These are phyloP conservation scores for Plasmodium relictum DNA, from an alignment of 169 alveolate genomes.

Conservation along the genomic window DNA sequence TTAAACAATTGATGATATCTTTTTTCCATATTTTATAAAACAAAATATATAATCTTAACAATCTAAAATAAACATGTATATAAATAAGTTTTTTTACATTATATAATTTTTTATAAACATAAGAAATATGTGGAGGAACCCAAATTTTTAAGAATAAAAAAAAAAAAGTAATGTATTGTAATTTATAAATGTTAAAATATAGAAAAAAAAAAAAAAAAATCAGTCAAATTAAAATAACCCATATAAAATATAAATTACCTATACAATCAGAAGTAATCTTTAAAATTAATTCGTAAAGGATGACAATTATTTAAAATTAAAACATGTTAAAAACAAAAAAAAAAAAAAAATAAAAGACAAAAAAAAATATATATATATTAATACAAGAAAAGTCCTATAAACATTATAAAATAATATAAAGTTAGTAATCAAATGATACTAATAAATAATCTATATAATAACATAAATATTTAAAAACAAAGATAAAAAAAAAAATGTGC, in stretches of 20 bases:
- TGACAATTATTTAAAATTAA: not conserved
- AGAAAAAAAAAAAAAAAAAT: too few species aligned
- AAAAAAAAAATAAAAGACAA: not conserved
- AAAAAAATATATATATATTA: not conserved
- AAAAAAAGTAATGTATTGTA: too few species aligned
- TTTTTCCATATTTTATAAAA: slow-evolving; percentile 34
- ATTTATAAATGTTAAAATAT: too few species aligned
- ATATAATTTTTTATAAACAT: too few species aligned
- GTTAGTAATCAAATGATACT: too few species aligned
- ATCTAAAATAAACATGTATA: too few species aligned
- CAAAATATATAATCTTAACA: too few species aligned
- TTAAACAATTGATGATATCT: slow-evolving; percentile 67
- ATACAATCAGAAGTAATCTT: not conserved
- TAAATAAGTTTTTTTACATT: too few species aligned
- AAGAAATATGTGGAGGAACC: too few species aligned
- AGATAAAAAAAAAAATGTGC: not conserved
- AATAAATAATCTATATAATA: not conserved
- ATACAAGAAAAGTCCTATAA: not conserved
- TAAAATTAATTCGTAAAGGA: not conserved
- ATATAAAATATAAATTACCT: not conserved
- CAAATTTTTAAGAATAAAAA: too few species aligned
- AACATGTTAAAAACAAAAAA: not conserved
- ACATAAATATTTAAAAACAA: slow-evolving; percentile 12
- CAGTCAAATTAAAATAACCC: too few species aligned
- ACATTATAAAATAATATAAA: too few species aligned